Evolutionary conservation across 306 rosid species (phyloP), one percentile per base, ranked within the genome.

Genomic region (Aeschynomene evenia): DNA sequence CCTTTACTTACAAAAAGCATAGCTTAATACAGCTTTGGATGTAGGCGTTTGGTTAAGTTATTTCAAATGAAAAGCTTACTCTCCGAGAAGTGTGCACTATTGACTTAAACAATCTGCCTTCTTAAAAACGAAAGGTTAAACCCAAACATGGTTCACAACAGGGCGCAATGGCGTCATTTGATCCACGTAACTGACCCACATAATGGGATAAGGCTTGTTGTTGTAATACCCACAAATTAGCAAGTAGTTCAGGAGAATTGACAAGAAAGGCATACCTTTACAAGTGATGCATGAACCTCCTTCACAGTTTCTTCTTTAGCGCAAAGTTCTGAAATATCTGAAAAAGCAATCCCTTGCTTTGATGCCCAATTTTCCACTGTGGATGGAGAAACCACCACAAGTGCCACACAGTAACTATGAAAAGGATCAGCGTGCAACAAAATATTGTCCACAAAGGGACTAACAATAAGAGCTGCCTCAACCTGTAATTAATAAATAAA

Each of bases 391-490:
- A 85, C 85, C 54, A 91, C 97, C 48, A 91, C 96, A 72, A 91
- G 86, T 59, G 97, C 93, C 79, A 91, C 97, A 74, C 88, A 85
- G 77, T 71, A 91, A 80, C 82, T 86, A 77, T 79, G 88, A 59
- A 86, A 86, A 52, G 97, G 97, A 80, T 91, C 89, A 49, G 96
- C 97, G 28, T 91, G 85, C 73, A 88, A 43, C 96, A 88, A 82
- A 18, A 91, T 88, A 53, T 78, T 88, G 74, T 91, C 96, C 8
- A 91, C 86, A 37, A 76, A 88, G 54, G 85, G 87, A 85, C 97
- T 81, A 19, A 72, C 91, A 50, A 81, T 74, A 52, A 91, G 93
- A 68, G 70, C 89, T 34, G 96, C 91, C 84, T 91, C 97, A 72
- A 88, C 91, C 97, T 91, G 91, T 28, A 66, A 31, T 54, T 21